Evolutionary conservation across 129 eudicot genomes (phyloP).

Genomic region (Oenanthe sinensis): DNA sequence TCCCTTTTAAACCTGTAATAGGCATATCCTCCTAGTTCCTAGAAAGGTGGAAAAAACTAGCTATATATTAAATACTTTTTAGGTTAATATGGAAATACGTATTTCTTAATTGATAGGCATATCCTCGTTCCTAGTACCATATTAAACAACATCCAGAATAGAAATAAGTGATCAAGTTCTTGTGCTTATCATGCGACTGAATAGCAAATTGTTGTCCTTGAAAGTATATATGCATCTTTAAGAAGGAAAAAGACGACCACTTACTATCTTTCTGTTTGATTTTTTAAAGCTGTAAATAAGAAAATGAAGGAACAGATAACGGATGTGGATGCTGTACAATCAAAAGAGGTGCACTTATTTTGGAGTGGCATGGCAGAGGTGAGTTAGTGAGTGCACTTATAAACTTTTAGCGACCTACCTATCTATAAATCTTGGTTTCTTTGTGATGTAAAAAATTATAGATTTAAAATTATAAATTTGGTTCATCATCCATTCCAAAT

Average conservation of each 20-base stretch:
- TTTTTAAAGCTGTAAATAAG: slow-evolving; percentile 51
- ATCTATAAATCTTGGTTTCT: neutral
- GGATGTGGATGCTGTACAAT: slow-evolving; percentile 67
- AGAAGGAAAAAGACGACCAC: neutral
- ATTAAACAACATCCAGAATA: neutral
- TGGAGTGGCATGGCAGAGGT: slow-evolving; percentile 99
- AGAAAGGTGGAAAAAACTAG: neutral
- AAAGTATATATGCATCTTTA: neutral
- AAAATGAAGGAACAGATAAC: slow-evolving; percentile 62
- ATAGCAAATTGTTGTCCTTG: neutral
- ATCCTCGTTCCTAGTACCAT: too few species aligned
- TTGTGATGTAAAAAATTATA: neutral
- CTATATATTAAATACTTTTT: neutral
- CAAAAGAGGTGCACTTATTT: slow-evolving; percentile 62
- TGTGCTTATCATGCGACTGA: neutral
- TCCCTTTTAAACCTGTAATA: neutral
- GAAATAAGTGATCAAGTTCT: neutral
- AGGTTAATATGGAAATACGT: neutral
- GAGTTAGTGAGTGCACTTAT: slow-evolving; percentile 7
- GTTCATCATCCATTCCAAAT: neutral
- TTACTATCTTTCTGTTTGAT: slow-evolving; percentile 12
- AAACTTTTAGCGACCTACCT: neutral
- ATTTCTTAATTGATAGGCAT: too few species aligned
- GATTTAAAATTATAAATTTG: neutral
- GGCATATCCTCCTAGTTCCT: neutral